A percentile compares a stretch with the other conserved stretches of the same genome.
Conservation (phyloP, 495 filamentous ascomycete species). For the Penicillium silybi region DNA sequence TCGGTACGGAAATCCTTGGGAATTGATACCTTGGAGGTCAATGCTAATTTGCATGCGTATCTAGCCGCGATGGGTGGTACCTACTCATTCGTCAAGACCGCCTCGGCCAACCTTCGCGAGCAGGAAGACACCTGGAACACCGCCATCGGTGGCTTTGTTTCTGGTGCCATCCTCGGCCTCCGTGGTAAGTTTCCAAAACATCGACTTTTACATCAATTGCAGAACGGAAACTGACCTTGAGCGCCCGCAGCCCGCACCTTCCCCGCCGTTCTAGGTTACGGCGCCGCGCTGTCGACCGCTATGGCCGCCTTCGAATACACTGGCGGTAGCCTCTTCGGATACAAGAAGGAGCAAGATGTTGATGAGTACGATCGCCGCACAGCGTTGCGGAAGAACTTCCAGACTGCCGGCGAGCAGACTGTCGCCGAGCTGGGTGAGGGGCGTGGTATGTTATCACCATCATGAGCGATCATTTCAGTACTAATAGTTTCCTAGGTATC, state of each 20-base stretch:
- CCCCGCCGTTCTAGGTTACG: slow-evolving; percentile 76
- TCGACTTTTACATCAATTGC: background rate
- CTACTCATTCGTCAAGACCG: slow-evolving; percentile 70
- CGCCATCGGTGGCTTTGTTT: slow-evolving; percentile 69
- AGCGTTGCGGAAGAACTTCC: slow-evolving; percentile 64
- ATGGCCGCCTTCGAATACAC: slow-evolving; percentile 74
- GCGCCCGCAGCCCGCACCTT: slow-evolving; percentile 61
- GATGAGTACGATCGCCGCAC: slow-evolving; percentile 84
- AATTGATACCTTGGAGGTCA: slow-evolving; percentile 1
- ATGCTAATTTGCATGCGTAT: slow-evolving; percentile 17
- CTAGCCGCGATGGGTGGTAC: slow-evolving; percentile 75
- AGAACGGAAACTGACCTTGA: background rate
- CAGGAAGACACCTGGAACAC: slow-evolving; percentile 69
- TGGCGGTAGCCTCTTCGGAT: slow-evolving; percentile 61
- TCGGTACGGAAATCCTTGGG: slow-evolving; percentile 48
- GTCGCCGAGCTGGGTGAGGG: slow-evolving; percentile 83
- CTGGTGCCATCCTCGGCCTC: slow-evolving; percentile 64
- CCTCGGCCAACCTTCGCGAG: slow-evolving; percentile 73
- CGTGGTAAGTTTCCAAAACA: slow-evolving; percentile 46
- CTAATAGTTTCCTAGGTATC: slow-evolving; percentile 59
- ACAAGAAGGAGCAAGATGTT: slow-evolving; percentile 51
- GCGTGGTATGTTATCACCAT: slow-evolving; percentile 57
- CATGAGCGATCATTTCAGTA: background rate
- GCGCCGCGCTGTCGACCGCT: slow-evolving; percentile 57
- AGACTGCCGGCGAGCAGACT: slow-evolving; percentile 78